Evolutionary conservation across 441 rosid species (phyloP).

Genomic region (Populus tomentosa): DNA sequence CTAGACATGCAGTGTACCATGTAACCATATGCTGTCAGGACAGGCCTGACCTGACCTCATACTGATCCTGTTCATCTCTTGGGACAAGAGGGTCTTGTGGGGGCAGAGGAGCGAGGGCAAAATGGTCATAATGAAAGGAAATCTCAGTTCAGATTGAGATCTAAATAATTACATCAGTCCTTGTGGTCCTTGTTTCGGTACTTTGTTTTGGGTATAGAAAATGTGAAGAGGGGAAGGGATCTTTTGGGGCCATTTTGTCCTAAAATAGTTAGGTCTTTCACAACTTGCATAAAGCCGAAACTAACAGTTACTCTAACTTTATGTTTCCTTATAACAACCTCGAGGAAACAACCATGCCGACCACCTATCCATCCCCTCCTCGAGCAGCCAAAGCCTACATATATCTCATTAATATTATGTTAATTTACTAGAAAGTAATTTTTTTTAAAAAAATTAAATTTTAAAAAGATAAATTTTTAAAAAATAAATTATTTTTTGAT

Average conservation of each 20-base stretch:
- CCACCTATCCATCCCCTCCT: neutral
- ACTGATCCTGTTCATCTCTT: neutral
- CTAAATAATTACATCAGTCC: constrained; percentile 35
- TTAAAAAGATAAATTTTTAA: no score
- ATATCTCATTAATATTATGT: no score
- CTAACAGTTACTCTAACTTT: constrained; percentile 47
- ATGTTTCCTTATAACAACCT: constrained; percentile 15
- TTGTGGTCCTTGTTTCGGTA: constrained; percentile 37
- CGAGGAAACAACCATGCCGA: neutral
- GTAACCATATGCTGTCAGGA: neutral
- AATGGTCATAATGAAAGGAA: constrained; percentile 24
- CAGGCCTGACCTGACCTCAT: neutral
- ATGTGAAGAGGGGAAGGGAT: constrained; percentile 20
- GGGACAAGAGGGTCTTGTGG: constrained; percentile 11
- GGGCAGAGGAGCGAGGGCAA: constrained; percentile 26
- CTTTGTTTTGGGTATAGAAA: neutral
- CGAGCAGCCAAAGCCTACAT: neutral
- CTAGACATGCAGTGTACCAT: neutral
- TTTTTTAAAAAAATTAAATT: no score
- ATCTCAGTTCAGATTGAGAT: constrained; percentile 78
- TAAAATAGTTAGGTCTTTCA: constrained; percentile 42
- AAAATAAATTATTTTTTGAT: no score
- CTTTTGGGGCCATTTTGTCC: constrained; percentile 36
- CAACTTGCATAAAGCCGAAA: constrained; percentile 55
- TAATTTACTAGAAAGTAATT: no score